phyloP scores from a whole-genome alignment of 2,329 filamentous ascomycete genomes.

The Arthrobotrys sphaeroides region DNA sequence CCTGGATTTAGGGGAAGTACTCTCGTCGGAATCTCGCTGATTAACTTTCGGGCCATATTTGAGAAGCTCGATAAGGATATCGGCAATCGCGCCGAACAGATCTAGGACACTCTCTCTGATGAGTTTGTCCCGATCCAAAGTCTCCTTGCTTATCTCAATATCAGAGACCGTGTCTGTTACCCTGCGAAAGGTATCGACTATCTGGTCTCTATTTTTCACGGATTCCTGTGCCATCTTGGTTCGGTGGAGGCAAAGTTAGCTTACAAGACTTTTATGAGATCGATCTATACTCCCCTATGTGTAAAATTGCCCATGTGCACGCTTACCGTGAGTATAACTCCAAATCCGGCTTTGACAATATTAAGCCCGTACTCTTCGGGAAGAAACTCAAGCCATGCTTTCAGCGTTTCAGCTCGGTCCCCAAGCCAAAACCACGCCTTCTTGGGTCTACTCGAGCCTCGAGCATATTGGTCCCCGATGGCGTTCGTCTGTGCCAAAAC shows the following conservation, averaged over 20 bases:
- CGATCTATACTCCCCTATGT: not conserved
- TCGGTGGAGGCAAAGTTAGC: not conserved
- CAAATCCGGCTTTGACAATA: not conserved
- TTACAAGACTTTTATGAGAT: not conserved
- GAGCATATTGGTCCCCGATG: not conserved
- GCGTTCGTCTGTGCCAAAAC: not conserved
- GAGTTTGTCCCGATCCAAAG: not conserved
- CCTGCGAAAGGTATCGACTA: not conserved
- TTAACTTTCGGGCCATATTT: not conserved
- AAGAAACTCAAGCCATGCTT: slow-evolving; percentile 1
- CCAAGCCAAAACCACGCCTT: not conserved
- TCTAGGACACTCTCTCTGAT: not conserved
- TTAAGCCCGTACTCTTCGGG: not conserved
- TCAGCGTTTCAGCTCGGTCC: not conserved
- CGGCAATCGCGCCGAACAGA: not conserved
- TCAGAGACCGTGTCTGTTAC: not conserved
- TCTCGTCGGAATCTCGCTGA: not conserved
- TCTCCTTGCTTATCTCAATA: not conserved
- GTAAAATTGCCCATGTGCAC: not conserved
- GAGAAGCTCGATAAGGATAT: slow-evolving; percentile 4
- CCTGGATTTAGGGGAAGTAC: not conserved
- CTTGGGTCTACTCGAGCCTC: not conserved
- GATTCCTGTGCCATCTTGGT: not conserved
- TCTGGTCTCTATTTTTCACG: slow-evolving; percentile 1
- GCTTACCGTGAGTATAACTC: not conserved